phyloP scores from a whole-genome alignment of 768 basidiomycete species.

The Suillus hirtellus region DNA sequence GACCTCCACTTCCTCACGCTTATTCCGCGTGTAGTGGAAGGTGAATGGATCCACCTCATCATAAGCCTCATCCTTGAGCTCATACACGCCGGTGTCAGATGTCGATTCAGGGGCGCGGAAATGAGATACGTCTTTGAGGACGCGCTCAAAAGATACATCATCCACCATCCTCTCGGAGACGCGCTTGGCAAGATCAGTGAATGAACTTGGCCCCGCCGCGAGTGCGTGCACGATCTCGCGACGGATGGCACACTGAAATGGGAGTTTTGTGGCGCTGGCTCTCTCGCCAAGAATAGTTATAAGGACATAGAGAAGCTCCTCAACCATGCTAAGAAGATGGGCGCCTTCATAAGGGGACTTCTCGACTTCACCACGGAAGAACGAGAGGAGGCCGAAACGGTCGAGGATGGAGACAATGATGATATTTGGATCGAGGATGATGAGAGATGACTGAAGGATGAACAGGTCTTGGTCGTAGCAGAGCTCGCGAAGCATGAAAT shows the following conservation, averaged over 20 bases:
- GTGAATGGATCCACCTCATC: conserved; percentile 95
- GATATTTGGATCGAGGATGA: conserved; percentile 73
- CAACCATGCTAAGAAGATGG: conserved; percentile 83
- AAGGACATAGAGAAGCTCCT: conserved; percentile 86
- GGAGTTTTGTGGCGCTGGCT: conserved; percentile 68
- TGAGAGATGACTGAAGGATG: conserved; percentile 83
- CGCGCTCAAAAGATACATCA: conserved; percentile 76
- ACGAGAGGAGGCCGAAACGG: conserved; percentile 78
- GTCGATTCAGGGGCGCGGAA: conserved; percentile 81
- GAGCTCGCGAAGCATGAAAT: conserved; percentile 92
- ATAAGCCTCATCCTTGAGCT: conserved; percentile 79
- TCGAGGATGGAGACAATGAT: conserved; percentile 88
- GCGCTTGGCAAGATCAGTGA: conserved; percentile 88
- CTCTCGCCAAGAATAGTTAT: conserved; percentile 86
- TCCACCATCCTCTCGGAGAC: conserved; percentile 90
- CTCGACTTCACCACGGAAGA: conserved; percentile 65
- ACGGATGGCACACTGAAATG: conserved; percentile 62
- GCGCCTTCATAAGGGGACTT: conserved; percentile 64
- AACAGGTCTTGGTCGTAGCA: conserved; percentile 97
- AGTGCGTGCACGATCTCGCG: conserved; percentile 91
- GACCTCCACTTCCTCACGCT: conserved; percentile 86
- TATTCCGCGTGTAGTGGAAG: conserved; percentile 92
- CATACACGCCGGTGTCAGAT: conserved; percentile 82
- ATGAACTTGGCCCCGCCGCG: conserved; percentile 83
- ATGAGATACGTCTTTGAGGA: conserved; percentile 74